Evolutionary conservation across 192 early-diverging fungal genomes (phyloP), one percentile per base, ranked within the genome.

Genomic region (Allomyces macrogynus): DNA sequence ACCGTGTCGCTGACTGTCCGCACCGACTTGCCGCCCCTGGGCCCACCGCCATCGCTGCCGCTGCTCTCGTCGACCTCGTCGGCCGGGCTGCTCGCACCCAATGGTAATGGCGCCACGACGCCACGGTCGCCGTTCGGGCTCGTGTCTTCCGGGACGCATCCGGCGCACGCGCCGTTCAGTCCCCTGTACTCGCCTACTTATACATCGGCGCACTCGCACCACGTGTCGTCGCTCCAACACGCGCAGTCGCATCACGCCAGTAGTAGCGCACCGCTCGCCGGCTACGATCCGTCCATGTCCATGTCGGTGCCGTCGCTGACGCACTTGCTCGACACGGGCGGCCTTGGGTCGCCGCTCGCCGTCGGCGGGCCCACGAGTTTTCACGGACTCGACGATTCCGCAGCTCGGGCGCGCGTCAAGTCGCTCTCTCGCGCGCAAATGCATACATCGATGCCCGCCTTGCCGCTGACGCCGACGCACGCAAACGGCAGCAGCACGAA

Each of bases 341-440:
- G 24, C 71, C 24, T 71, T 62, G 23, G 27, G 75, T 10, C 75
- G 65, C 18, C 67, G 75, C 27, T 70, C 71, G 2, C 65, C 66
- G 10, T 68, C 69, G 24, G 32, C 8, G 32, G 32, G 32, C 32
- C 32, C 32, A 40, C 7, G 32, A 7, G 32, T 7, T 40, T 40
- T 7, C 32, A 40, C 5, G 32, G 4, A 40, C 32, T 14, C 49
- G 12, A 14, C 2, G 49, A n/a, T 10, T 57, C 20, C 5, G 49
- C 49, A 1, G 49, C 49, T 16, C 16, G 49, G 3, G 4, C 49
- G 12, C 49, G 12, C 16, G 49, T 3, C 49, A 20, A 20, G 49
- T 20, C 16, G 16, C 49, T 57, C 16, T 57, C 49, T 3, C 16
- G 49, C 49, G 49, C 49, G 49, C 49, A 57, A 14, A 20, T 57